Evolutionary conservation across 352 stramenopile genomes (phyloP), one percentile per base, ranked within the genome.

Genomic region (Aphanomyces astaci): DNA sequence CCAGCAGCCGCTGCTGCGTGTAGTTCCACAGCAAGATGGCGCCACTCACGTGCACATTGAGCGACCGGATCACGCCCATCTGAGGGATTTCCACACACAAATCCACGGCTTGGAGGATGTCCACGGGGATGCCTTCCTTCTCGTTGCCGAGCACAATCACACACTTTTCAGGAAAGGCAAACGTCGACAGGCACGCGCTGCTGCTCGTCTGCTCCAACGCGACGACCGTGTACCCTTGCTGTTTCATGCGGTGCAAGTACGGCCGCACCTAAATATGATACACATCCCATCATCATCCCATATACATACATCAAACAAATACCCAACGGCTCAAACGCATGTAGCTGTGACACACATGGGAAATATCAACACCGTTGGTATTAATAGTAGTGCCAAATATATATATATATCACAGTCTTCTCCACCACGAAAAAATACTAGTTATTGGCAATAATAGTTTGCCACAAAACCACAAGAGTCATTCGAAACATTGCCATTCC

Each of bases 31-130:
- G 82, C 56, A 96, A 70, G 25, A 99, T 84, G 22, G 96, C 93
- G 53, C 94, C 95, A 64, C 88, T 97, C 24, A 99, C 96, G 72
- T 99, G 96, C 48, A 98, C 96, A 70, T 99, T 99, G 30, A 99
- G 84, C 53, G 89, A 98, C 5, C 96, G 85, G 56, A 98, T 97
- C 45, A 99, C 89, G 1, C 96, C 96, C 55, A 98, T 89, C 73
- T 99, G 96, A 19, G 96, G 96, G 75, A 99, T 98, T 76, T 99
- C 96, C 27, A 98, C 89, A 67, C 96, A 98, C 19, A 94, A 73
- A 70, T 99, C 96, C n/a, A 98, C 90, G 33, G 91, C 77, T 64
- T 98, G 87, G 9, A 99, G 78, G 40, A 98, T 86, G 54, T 98
- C 85, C 13, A 98, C 88, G 0, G 96, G 95, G 24, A 99, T 96